phyloP scores from a whole-genome alignment of 2,329 filamentous ascomycete species.

The Cordyceps pruinosa region DNA sequence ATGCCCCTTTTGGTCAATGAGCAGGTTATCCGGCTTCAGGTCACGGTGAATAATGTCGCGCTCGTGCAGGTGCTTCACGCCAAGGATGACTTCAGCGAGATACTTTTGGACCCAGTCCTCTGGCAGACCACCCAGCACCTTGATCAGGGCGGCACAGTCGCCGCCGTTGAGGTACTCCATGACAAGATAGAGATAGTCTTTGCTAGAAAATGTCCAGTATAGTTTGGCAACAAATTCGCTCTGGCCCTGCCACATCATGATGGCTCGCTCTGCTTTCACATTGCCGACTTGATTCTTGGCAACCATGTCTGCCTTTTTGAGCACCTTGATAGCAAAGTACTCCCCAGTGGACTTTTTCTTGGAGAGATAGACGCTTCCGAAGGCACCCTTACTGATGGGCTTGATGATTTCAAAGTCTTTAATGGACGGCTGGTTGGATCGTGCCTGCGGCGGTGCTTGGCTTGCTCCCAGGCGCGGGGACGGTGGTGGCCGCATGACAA shows the following conservation, averaged over 20 bases:
- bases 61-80: slow-evolving; percentile 90
- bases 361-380: slow-evolving; percentile 93
- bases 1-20: slow-evolving; percentile 95
- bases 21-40: slow-evolving; percentile 90
- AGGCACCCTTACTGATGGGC: slow-evolving; percentile 96
- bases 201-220: slow-evolving; percentile 99
- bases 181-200: slow-evolving; percentile 95
- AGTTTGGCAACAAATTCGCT: slow-evolving; percentile 98
- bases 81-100: slow-evolving; percentile 90
- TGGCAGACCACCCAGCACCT: slow-evolving; percentile 81
- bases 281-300: slow-evolving; percentile 99
- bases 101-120: slow-evolving; percentile 99
- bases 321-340: slow-evolving; percentile 96
- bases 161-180: slow-evolving; percentile 99
- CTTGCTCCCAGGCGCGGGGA: slow-evolving; percentile 77
- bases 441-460: slow-evolving; percentile 72
- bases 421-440: slow-evolving; percentile 88
- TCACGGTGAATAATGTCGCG: slow-evolving; percentile 95
- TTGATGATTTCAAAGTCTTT: slow-evolving; percentile 99
- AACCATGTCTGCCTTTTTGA: slow-evolving; percentile 99
- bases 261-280: slow-evolving; percentile 95
- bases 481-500: slow-evolving; percentile 59
- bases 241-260: slow-evolving; percentile 99
- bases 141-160: slow-evolving; percentile 93
- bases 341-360: slow-evolving; percentile 99